Evolutionary conservation across 257 asterid species (phyloP).

Genomic region (Jacaranda copaia): DNA sequence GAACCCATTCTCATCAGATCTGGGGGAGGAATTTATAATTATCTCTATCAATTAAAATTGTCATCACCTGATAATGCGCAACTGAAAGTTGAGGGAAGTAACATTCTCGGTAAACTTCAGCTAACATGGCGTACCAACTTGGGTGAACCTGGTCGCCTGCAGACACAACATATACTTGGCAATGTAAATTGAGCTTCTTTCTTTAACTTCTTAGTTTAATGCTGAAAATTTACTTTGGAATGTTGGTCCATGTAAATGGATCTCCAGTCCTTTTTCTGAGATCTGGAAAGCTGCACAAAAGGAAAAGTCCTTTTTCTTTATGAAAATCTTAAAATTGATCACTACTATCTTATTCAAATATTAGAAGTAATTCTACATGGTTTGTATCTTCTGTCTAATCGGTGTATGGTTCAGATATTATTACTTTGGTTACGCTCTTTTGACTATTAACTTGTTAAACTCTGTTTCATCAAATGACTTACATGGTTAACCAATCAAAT

Average conservation of each 20-base stretch:
- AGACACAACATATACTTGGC: conserved; percentile 96
- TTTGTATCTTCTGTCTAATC: conserved; percentile 12
- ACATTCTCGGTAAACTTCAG: conserved; percentile 94
- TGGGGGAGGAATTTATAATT: conserved; percentile 91
- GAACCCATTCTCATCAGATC: conserved; percentile 84
- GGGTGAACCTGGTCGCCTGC: conserved; percentile 99
- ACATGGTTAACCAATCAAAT: not conserved
- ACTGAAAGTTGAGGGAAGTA: conserved; percentile 83
- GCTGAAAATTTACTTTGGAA: conserved; percentile 1
- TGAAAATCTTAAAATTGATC: conserved; percentile 16
- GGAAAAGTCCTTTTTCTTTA: conserved; percentile 23
- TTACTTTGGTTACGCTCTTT: conserved; percentile 14
- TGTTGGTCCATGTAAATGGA: conserved; percentile 23
- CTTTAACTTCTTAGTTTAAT: conserved; percentile 28
- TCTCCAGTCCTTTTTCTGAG: conserved; percentile 23
- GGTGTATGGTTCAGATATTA: conserved; percentile 24
- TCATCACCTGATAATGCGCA: conserved; percentile 68
- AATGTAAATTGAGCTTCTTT: conserved; percentile 68
- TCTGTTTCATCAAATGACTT: conserved; percentile 17
- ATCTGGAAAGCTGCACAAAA: not conserved
- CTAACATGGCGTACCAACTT: conserved; percentile 98
- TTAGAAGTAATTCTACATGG: conserved; percentile 16
- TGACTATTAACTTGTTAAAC: not conserved
- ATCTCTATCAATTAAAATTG: conserved; percentile 80
- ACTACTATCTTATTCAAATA: conserved; percentile 19